Base-by-base conservation (phyloP, 2,329 filamentous ascomycete species). In the Epichloe typhina region DNA sequence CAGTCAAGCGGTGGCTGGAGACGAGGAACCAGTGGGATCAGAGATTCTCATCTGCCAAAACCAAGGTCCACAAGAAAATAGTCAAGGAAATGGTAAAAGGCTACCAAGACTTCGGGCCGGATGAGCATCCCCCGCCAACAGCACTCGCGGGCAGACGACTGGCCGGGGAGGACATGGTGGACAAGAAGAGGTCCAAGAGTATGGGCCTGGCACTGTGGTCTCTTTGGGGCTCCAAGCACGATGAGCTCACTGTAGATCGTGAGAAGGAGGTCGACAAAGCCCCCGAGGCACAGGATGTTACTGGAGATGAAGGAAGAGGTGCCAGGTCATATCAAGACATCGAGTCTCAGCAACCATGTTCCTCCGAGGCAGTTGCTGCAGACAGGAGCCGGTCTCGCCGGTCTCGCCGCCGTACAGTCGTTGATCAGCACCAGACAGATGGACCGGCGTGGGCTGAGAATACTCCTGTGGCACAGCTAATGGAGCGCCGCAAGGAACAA, bases 181-280 rank as follows among this genome's bases (percentile, higher is more conserved):
- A 63, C 54, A 73, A 72, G 58, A 75, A 76, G 62, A 81, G 73
- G 66, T 74, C 68, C 57, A 83, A 79, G 72, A 89, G 86, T 56
- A 79, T 84, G 67, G 87, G 85, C 7, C 72, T 96, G 64, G 80
- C 83, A 2, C 70, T 96, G 56, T 97, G 91, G 91, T 86, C 82
- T 47, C 73, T 84, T 1, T 94, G 89, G 86, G 89, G 88, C 13
- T 90, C 84, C 44, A 94, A 86, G 63, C 88, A 96, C 61, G 93
- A 97, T 62, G 79, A 91, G 64, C 75, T 75, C 54, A 86, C 85
- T 0, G 74, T 94, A 3, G 69, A 73, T 45, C 70, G 79, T 3
- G 79, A 83, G 62, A 64, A 76, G 49, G 72, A 74, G 55, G 73
- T 74, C 1, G 72, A 73, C 2, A 66, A 67, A 52, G 59, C 64